These are phyloP conservation scores for Candida anglica DNA, from an alignment of 805 yeast genomes.

Conservation along the genomic window DNA sequence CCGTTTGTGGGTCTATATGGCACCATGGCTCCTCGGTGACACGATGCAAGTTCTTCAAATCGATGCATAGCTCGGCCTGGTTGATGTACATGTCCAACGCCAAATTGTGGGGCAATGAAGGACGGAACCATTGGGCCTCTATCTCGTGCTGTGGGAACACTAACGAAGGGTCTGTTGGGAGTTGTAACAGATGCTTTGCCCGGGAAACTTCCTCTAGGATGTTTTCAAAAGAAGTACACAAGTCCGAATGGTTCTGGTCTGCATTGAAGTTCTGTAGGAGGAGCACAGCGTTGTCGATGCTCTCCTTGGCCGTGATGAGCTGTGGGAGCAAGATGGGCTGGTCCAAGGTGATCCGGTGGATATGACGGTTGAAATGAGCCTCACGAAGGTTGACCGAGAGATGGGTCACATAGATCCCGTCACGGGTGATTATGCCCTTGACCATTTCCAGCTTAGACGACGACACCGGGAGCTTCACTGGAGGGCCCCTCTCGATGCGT, in stretches of 20 bases:
- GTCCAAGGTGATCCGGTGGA: conserved; percentile 24
- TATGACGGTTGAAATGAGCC: conserved; percentile 31
- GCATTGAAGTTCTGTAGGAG: conserved; percentile 15
- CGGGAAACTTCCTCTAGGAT: conserved; percentile 22
- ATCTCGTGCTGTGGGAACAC: conserved; percentile 56
- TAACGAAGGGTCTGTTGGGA: conserved; percentile 47
- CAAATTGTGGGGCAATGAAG: conserved; percentile 43
- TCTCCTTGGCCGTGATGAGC: conserved; percentile 41
- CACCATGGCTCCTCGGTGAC: conserved; percentile 64
- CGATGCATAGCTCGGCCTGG: conserved; percentile 62
- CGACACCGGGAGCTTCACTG: conserved; percentile 55
- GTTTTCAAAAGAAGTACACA: conserved; percentile 20
- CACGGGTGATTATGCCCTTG: conserved; percentile 59
- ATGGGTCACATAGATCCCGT: conserved; percentile 49
- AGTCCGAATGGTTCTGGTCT: conserved; percentile 12
- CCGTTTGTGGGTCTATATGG: conserved; percentile 39
- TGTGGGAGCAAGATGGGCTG: conserved; percentile 39
- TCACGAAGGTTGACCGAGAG: conserved; percentile 42
- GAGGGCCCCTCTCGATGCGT: conserved; percentile 30
- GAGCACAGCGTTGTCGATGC: conserved; percentile 32
- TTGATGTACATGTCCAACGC: conserved; percentile 56
- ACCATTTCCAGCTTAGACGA: conserved; percentile 51
- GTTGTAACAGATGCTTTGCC: conserved; percentile 36
- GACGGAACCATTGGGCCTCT: conserved; percentile 35
- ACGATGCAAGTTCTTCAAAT: conserved; percentile 46